Conservation (phyloP, 2,329 filamentous ascomycete species). For the Teratosphaeria nubilosa region DNA sequence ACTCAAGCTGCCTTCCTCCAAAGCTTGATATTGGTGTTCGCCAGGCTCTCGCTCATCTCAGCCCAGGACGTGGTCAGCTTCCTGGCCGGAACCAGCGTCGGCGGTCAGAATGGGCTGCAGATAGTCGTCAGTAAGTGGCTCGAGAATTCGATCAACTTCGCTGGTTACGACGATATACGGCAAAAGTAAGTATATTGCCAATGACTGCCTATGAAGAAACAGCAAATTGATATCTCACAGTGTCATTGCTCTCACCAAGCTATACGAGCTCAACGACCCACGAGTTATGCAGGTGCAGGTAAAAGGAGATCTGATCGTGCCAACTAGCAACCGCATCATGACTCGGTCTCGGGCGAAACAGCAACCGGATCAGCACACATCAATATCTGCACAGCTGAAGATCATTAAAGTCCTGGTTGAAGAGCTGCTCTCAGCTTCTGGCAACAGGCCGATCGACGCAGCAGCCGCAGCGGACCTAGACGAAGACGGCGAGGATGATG, state of each 20-base stretch:
- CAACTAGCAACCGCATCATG: constrained; percentile 74
- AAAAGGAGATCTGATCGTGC: constrained; percentile 82
- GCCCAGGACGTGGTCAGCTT: constrained; percentile 88
- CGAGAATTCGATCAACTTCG: constrained; percentile 92
- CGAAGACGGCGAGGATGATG: constrained; percentile 62
- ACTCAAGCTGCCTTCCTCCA: constrained; percentile 86
- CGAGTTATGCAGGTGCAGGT: constrained; percentile 71
- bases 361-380: constrained; percentile 83
- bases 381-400: constrained; percentile 80
- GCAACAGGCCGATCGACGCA: constrained; percentile 40
- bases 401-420: constrained; percentile 93
- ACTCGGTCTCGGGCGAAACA: constrained; percentile 81
- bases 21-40: constrained; percentile 90
- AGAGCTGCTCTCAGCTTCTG: constrained; percentile 74
- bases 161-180: constrained; percentile 94
- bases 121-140: constrained; percentile 92
- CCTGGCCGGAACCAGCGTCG: constrained; percentile 72
- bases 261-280: constrained; percentile 78
- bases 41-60: constrained; percentile 73
- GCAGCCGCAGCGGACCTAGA: constrained; percentile 51
- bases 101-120: constrained; percentile 69
- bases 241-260: constrained; percentile 82
- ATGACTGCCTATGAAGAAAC: not conserved
- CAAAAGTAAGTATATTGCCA: constrained; percentile 62
- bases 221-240: constrained; percentile 34